Evolutionary conservation across 305 asterid genomes (phyloP), one percentile per base, ranked within the genome.

Genomic region (Fraxinus floribunda): DNA sequence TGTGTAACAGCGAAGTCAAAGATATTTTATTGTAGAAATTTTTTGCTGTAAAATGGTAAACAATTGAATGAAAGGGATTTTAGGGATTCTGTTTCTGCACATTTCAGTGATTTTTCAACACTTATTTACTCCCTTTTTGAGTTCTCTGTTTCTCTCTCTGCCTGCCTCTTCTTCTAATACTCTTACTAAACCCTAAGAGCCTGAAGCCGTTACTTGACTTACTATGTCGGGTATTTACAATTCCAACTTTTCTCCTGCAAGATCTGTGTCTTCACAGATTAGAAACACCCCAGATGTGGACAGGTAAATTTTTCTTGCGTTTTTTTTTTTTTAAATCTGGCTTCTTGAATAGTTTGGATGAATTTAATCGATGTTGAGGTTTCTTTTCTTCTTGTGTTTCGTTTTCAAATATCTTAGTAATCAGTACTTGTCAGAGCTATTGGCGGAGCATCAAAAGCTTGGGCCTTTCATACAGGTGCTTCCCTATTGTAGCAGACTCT

Each of bases 381-480:
- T 75, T 66, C 46, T 78, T 74, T 22, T 78, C 18, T 46, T 46
- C 57, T 44, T 44, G 7, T 13, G 57, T 46, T 55, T 34, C 44
- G 20, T 79, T 64, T 70, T 36, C 15, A 36, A 62, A 77, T 68
- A 87, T 86, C 76, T 76, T 64, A 93, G 97, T 84, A 89, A 86
- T 84, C 97, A 90, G 84, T 94, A 91, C 92, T 81, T 93, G 85
- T 91, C 96, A 11, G 98, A 93, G 90, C 94, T 95, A 49, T 82
- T 95, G 90, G 93, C 92, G 80, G 98, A 95, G 90, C 94, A 90
- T 90, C 98, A 93, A 77, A 94, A 93, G 92, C 89, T 94, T 52
- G 97, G 95, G n/a, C 98, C 98, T 36, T 94, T 94, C 89, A 84
- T 90, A 87, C 98, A 95, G 87, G 94, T 92, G 79, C 94, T 95